Evolutionary conservation across 768 basidiomycete genomes (phyloP).

Genomic region (Auricularia heimuer): DNA sequence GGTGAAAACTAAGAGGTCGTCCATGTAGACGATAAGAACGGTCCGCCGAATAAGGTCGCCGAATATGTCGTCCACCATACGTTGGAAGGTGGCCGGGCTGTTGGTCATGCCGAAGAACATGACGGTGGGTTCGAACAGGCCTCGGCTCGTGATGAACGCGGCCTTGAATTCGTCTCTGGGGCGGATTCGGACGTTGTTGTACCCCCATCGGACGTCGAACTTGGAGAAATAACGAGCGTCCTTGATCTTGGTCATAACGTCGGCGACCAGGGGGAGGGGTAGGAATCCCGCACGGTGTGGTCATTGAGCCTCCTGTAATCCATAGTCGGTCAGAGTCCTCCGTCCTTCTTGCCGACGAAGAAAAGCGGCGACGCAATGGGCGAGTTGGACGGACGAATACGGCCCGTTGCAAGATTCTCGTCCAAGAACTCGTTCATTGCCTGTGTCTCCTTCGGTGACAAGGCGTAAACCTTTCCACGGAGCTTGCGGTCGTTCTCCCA

Average conservation of each 20-base stretch:
- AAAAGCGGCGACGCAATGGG: slow-evolving; percentile 17
- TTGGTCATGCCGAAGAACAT: slow-evolving; percentile 33
- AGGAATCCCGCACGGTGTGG: slow-evolving; percentile 8
- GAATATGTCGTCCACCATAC: slow-evolving; percentile 18
- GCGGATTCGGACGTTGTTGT: slow-evolving; percentile 26
- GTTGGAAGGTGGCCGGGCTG: slow-evolving; percentile 28
- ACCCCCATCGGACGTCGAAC: slow-evolving; percentile 23
- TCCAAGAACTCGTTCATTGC: slow-evolving; percentile 16
- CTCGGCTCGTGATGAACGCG: slow-evolving; percentile 27
- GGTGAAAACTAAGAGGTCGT: slow-evolving; percentile 3
- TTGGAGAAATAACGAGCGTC: slow-evolving; percentile 18
- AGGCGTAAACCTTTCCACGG: slow-evolving; percentile 11
- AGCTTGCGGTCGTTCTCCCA: neutral
- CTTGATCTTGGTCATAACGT: slow-evolving; percentile 4
- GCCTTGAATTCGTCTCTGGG: slow-evolving; percentile 35
- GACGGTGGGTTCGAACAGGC: slow-evolving; percentile 30
- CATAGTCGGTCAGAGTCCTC: slow-evolving; percentile 16
- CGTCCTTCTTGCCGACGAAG: slow-evolving; percentile 30
- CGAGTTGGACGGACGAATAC: slow-evolving; percentile 15
- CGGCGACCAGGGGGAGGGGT: slow-evolving; percentile 6
- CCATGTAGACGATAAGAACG: slow-evolving; percentile 1
- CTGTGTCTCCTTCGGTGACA: slow-evolving; percentile 14
- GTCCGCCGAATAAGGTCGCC: neutral
- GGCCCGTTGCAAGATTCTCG: slow-evolving; percentile 13
- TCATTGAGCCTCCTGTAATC: slow-evolving; percentile 22